Conservation (phyloP, 305 asterid genomes). For the Fraxinus floribunda region DNA sequence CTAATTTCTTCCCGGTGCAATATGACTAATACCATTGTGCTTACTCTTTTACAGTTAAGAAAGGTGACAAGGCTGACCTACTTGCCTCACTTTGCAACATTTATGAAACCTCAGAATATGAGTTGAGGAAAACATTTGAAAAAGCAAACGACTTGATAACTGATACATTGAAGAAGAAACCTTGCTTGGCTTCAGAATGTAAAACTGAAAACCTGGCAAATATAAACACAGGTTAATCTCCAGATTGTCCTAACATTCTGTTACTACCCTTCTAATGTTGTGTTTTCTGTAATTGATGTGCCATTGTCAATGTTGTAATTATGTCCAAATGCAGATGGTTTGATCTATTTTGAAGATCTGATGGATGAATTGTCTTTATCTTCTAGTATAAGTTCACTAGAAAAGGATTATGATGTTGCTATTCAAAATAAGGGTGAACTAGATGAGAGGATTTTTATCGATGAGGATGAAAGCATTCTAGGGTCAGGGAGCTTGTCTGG, state of each 20-base stretch:
- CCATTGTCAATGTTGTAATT: slow-evolving; percentile 16
- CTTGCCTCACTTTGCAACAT: slow-evolving; percentile 78
- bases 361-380: slow-evolving; percentile 66
- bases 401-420: slow-evolving; percentile 67
- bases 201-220: slow-evolving; percentile 53
- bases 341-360: slow-evolving; percentile 72
- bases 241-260: slow-evolving; percentile 6
- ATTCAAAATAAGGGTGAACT: slow-evolving; percentile 59
- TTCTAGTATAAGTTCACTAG: slow-evolving; percentile 56
- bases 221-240: slow-evolving; percentile 60
- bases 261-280: slow-evolving; percentile 5
- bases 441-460: slow-evolving; percentile 83
- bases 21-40: slow-evolving; percentile 14
- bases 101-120: slow-evolving; percentile 82
- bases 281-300: slow-evolving; percentile 3
- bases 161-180: slow-evolving; percentile 57
- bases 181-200: slow-evolving; percentile 63
- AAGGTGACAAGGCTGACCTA: slow-evolving; percentile 71
- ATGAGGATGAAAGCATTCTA: slow-evolving; percentile 80
- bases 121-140: slow-evolving; percentile 62
- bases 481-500: slow-evolving; percentile 83
- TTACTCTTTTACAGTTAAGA: slow-evolving; percentile 56
- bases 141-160: slow-evolving; percentile 61
- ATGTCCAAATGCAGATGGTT: slow-evolving; percentile 61
- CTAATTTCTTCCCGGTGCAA: background rate